Evolutionary conservation across 441 rosid genomes (phyloP), one percentile per base, ranked within the genome.

Genomic region (Adansonia grandidieri): DNA sequence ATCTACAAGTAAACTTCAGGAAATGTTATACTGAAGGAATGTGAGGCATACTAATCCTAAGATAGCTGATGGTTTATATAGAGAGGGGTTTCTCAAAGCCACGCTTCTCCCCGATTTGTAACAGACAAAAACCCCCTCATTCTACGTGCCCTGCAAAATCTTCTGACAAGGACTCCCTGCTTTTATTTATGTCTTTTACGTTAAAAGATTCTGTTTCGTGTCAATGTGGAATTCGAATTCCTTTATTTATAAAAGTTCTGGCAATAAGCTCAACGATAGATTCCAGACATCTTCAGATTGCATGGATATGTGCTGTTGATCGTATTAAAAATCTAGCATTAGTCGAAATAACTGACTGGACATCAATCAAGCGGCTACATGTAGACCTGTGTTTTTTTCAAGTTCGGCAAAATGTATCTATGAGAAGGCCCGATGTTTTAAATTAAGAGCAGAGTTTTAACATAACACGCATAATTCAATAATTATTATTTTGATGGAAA

Each of bases 71-170:
- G 28, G 66, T 54, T 66, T 77, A 77, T 77, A 77, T 66, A 56
- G 57, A 20, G 48, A 51, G 37, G 44, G 8, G 14, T 40, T 67
- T 67, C 50, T 15, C 9, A 8, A 13, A 37, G 42, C 28, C 7
- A 65, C 8, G 10, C 13, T 58, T 58, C 68, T 8, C 22, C 17
- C 32, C 24, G 51, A 74, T 9, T 6, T 19, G 44, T 6, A 54
- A 63, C 48, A 6, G 71, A 72, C 77, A 53, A 71, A 72, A 14
- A 40, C 3, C 2, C 22, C 64, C 37, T 60, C 32, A 54, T 14
- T 19, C 65, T 40, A 10, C 77, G 78, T 79, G 73, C 74, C 74
- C 61, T 17, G n/a, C 13, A 79, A 64, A 66, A 6, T 64, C 0
- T 60, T 64, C 81, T 54, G 68, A 79, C 62, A 42, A 11, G 19